Evolutionary conservation across 345 rosid species (phyloP), one percentile per base, ranked within the genome.

Genomic region (Lepidium africanum): DNA sequence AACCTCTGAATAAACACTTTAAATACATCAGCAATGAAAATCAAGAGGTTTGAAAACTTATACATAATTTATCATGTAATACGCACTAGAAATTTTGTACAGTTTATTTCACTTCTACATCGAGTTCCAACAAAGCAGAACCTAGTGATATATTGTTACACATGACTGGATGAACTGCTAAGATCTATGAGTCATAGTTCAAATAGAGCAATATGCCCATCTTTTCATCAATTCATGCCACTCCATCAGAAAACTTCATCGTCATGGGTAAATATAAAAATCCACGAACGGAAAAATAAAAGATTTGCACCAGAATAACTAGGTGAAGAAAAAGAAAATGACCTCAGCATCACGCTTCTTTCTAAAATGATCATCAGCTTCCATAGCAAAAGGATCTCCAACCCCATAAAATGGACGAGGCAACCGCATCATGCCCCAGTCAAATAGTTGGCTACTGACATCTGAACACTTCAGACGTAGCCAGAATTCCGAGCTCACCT

Each of bases 281-380:
- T 27, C 27, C 0, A 10, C 39, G 15, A 40, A 32, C 16, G 2
- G 37, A 17, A 27, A 17, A 60, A 25, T 9, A 25, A 12, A 60
- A 16, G n/a, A 38, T 10, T 11, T 59, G 33, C 4, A 45, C 36
- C 11, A 54, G 11, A 55, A 72, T 47, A 66, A 53, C n/a, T 27
- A 65, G 37, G 16, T 69, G 52, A 56, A 45, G 48, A 57, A 42
- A 61, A 21, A 47, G 25, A 47, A 51, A 63, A 59, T 72, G 39
- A 94, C 99, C 97, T 95, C 99, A 9, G 89, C 84, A 83, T 91
- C 97, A 56, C 96, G 92, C 80, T 89, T 91, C 89, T 89, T 89
- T 61, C 96, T 80, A 69, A 87, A 83, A 67, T 87, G 93, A 70
- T 95, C 96, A 79, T 95, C 94, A 71, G 89, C 84, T 77, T 89